Percentiles rank a stretch among this genome's conserved stretches.
Evolutionary conservation across 2,329 filamentous ascomycete species (phyloP).

Genomic region (Neonectria hederae): DNA sequence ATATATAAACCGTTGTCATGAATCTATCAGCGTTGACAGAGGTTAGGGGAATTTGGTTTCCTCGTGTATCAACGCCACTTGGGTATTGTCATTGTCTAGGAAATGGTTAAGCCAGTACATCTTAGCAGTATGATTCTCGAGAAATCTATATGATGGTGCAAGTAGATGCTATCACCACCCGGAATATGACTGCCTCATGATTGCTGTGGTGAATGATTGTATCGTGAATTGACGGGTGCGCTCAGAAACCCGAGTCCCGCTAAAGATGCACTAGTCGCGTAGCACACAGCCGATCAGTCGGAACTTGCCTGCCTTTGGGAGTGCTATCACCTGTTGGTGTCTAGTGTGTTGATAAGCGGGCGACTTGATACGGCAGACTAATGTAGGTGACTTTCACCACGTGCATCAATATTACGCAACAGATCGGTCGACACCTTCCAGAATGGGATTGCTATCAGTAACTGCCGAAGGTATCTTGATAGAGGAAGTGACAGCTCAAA

Average conservation of each 20-base stretch:
- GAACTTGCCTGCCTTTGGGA: background rate
- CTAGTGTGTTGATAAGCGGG: conserved; percentile 7
- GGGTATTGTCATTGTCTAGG: background rate
- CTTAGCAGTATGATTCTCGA: background rate
- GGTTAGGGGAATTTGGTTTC: background rate
- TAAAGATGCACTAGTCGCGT: no score
- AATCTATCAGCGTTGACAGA: background rate
- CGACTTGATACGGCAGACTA: background rate
- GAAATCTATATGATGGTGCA: background rate
- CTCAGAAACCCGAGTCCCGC: background rate
- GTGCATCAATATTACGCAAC: background rate
- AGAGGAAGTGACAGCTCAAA: background rate
- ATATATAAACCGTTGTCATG: background rate
- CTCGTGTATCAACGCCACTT: background rate
- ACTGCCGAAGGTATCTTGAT: background rate
- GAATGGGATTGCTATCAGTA: background rate
- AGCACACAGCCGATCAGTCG: background rate
- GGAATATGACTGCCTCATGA: background rate
- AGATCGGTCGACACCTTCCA: conserved; percentile 1
- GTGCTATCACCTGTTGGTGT: background rate
- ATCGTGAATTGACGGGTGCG: background rate
- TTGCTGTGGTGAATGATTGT: background rate
- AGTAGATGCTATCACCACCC: background rate
- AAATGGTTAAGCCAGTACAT: background rate
- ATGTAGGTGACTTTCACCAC: background rate